Evolutionary conservation across 768 basidiomycete genomes (phyloP), one percentile per base, ranked within the genome.

Genomic region (Pulveroboletus sp.): DNA sequence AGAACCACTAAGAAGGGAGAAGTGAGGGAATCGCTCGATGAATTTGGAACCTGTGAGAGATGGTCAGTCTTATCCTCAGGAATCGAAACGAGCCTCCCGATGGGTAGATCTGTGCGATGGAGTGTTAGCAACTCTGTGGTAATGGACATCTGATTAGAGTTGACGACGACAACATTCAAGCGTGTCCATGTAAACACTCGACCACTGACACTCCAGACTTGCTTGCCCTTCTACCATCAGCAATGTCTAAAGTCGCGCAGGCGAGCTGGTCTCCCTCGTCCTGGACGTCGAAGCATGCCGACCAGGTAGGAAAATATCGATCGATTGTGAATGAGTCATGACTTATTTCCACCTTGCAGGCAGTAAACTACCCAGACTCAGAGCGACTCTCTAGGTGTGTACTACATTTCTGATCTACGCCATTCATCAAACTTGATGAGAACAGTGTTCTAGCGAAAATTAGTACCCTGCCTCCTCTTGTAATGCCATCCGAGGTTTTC

Each of bases 401-500:
- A 30, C 36, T 27, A 6, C 14, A 21, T 32, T 44, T 40, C 8
- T 27, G 30, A 12, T 21, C n/a, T 18, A 43, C 27, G 14, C 44
- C 5, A 8, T 35, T 8, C 11, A 15, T 33, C 40, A 41, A 31
- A 39, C n/a, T 32, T 27, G 33, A 5, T 26, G 17, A 31, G 24
- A 35, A 53, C 52, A 92, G 89, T 51, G 87, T 93, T 5, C 73
- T 95, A n/a, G 68, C 71, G 11, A 93, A 93, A 71, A 79, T 98
- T 39, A 69, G 73, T 31, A 75, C 74, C 7, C 72, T 99, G 4
- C 96, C 96, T 6, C 95, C 94, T 18, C 73, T 99, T 4, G 96
- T 98, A 4, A 89, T 93, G 0, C 86, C 93, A 0, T 83, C 88
- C 40, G 96, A 99, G 82, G 94, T 94, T 42, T 59, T n/a, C 76